Base-by-base conservation (phyloP, 2,329 filamentous ascomycete genomes). In the Fusarium udum region DNA sequence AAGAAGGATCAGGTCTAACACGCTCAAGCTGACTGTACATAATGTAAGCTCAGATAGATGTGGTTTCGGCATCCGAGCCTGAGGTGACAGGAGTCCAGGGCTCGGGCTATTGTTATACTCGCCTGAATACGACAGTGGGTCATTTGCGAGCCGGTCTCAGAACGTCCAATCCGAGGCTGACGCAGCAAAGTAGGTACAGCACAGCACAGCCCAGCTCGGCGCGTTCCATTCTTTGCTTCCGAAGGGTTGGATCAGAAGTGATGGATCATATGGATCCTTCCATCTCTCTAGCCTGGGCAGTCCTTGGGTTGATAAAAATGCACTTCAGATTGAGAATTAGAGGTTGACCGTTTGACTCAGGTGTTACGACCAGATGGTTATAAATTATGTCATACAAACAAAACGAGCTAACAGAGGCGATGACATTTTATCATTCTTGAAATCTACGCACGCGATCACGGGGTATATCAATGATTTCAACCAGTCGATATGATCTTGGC, bases 201-300 rank as follows among this genome's bases (percentile, higher is more conserved):
- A 28, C 26, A 28, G 69, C 70, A 67, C 68, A 61, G 58, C 67
- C 37, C 39, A 60, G 55, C n/a, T 64, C 63, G 51, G 63, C 64
- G 63, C 45, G 63, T 74, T 67, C 64, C 67, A 63, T 67, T 67
- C 62, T 55, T 76, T 77, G 60, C 49, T 59, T 62, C 61, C 65
- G 65, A 63, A 34, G 53, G 62, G 49, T 65, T 74, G 69, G 75
- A 52, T 67, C 64, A 64, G 40, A 57, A 67, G 65, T 61, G 57
- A 77, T 71, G 59, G 52, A 60, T 65, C 31, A 34, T 34, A 69
- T 42, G 65, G 64, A 45, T 51, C 42, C 28, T 31, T 64, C 45
- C 43, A 56, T 64, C 58, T 64, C 40, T 32, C 34, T 56, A 45
- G 57, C 51, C 32, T 49, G 15, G 48, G 31, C 49, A 66, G 26